Evolutionary conservation across 2,329 filamentous ascomycete species (phyloP).

Genomic region (Purpureocillium lavendulum): DNA sequence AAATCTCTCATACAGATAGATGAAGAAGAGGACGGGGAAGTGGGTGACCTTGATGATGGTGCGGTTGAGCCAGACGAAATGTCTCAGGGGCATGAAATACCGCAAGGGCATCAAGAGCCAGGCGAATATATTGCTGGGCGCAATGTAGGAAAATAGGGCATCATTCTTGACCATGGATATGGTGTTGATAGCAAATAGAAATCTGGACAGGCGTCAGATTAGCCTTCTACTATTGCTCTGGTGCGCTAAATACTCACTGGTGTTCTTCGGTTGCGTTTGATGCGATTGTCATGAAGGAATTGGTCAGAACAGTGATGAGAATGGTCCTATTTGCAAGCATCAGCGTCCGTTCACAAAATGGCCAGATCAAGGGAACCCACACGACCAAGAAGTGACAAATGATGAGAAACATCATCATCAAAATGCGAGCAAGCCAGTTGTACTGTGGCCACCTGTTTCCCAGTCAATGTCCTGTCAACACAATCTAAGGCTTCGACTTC

Average conservation of each 20-base stretch:
- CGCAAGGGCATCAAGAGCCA: conserved; percentile 82
- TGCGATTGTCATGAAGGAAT: conserved; percentile 92
- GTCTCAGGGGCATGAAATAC: conserved; percentile 69
- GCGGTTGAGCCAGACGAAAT: conserved; percentile 82
- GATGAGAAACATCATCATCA: conserved; percentile 78
- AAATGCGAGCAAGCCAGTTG: conserved; percentile 65
- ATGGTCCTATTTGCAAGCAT: conserved; percentile 52
- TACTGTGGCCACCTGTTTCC: conserved; percentile 55
- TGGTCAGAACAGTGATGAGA: conserved; percentile 89
- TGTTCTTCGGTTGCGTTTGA: conserved; percentile 92
- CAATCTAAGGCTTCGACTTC: no score
- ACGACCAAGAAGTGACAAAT: conserved; percentile 94
- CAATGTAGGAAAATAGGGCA: conserved; percentile 86
- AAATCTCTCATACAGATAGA: conserved; percentile 79
- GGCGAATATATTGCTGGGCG: conserved; percentile 83
- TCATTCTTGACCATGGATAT: conserved; percentile 99
- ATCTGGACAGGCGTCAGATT: conserved; percentile 33
- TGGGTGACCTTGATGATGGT: conserved; percentile 87
- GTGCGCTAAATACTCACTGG: conserved; percentile 34
- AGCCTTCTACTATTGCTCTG: not conserved
- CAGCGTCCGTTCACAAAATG: conserved; percentile 1
- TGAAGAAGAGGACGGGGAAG: conserved; percentile 76
- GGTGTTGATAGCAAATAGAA: conserved; percentile 91
- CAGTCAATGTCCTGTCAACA: conserved; percentile 8
- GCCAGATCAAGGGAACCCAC: conserved; percentile 25